Evolutionary conservation across 495 filamentous ascomycete genomes (phyloP).

Genomic region (Xylaria acuta): DNA sequence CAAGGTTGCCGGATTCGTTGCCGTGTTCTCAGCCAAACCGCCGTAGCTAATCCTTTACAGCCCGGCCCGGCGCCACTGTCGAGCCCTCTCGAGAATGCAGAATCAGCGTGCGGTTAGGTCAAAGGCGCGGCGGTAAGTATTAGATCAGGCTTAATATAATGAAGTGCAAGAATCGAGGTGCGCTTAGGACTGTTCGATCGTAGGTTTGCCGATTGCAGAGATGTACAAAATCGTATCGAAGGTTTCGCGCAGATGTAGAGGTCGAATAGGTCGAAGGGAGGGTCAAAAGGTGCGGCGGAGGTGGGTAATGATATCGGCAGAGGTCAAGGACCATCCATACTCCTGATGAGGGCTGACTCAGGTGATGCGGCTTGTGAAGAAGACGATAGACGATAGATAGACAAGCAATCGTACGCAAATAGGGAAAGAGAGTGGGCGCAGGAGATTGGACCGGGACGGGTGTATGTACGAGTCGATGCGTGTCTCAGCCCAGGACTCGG

Average conservation of each 20-base stretch:
- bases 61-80: neutral
- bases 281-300: neutral
- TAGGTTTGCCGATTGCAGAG: neutral
- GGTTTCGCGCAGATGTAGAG: conserved; percentile 12
- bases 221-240: conserved; percentile 5
- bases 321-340: conserved; percentile 27
- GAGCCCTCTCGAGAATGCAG: neutral
- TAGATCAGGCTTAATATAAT: neutral
- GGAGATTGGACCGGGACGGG: conserved; percentile 6
- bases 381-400: neutral
- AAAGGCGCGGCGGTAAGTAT: neutral
- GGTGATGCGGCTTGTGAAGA: neutral
- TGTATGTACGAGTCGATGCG: conserved; percentile 11
- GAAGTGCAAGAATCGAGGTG: neutral
- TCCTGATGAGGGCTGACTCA: conserved; percentile 4
- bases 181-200: neutral
- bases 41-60: neutral
- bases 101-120: neutral
- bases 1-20: neutral
- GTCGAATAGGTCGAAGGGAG: conserved; percentile 2
- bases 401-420: neutral
- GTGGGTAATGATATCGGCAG: neutral
- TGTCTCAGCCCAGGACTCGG: conserved; percentile 24
- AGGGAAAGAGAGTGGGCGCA: conserved; percentile 1
- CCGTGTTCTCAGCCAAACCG: neutral